phyloP scores from a whole-genome alignment of 225 moss, liverwort and hornwort species.

The Physcomitrium patens region DNA sequence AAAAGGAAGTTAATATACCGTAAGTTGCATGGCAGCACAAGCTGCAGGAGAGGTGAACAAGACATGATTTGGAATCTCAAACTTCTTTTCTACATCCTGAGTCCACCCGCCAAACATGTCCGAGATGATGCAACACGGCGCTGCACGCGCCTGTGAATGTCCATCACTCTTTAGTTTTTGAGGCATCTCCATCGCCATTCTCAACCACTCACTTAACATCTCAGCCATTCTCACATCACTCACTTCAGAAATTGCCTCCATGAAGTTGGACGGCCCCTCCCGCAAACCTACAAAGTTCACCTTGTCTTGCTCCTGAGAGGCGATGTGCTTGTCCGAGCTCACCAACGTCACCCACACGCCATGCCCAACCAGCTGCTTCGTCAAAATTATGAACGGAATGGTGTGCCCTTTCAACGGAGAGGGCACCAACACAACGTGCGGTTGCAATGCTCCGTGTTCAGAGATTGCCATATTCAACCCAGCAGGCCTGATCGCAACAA shows the following conservation, averaged over 20 bases:
- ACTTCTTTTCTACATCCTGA: constrained; percentile 25
- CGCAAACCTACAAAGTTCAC: constrained; percentile 21
- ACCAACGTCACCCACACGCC: constrained; percentile 21
- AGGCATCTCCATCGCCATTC: neutral
- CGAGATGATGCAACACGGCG: constrained; percentile 33
- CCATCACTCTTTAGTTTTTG: too few species aligned
- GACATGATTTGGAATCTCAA: constrained; percentile 23
- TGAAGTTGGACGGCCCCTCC: constrained; percentile 26
- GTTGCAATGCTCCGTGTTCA: neutral
- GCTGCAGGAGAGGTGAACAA: constrained; percentile 30
- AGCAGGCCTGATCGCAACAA: too few species aligned
- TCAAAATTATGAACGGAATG: constrained; percentile 29
- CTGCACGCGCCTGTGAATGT: neutral
- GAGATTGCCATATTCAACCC: neutral
- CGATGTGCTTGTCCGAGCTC: constrained; percentile 31
- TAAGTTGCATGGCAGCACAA: constrained; percentile 29
- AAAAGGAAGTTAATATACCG: neutral
- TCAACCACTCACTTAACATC: constrained; percentile 23
- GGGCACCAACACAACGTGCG: constrained; percentile 25
- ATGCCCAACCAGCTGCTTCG: constrained; percentile 21
- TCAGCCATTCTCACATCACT: constrained; percentile 21
- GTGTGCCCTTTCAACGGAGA: constrained; percentile 28
- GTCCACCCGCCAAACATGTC: constrained; percentile 37
- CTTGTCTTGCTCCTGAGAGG: constrained; percentile 9
- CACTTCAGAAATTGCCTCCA: constrained; percentile 17